phyloP scores from a whole-genome alignment of 768 basidiomycete genomes.

The Baorangia bicolor region DNA sequence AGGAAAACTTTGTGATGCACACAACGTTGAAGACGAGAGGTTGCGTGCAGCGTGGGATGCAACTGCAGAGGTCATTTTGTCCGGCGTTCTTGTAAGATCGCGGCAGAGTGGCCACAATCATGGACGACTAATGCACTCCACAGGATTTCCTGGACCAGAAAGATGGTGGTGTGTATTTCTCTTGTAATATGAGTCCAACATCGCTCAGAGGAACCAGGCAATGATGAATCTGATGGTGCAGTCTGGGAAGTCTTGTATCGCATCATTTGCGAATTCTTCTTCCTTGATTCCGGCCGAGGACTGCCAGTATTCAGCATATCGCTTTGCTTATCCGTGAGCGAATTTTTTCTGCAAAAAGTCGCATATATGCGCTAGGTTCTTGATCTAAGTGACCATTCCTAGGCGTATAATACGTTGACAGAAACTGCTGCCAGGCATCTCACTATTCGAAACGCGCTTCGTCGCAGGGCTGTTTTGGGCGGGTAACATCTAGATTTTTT shows the following conservation, averaged over 20 bases:
- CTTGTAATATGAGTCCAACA: not conserved
- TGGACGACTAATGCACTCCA: constrained; percentile 14
- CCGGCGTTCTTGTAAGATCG: constrained; percentile 48
- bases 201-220: constrained; percentile 12
- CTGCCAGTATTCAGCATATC: constrained; percentile 21
- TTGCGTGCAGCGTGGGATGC: constrained; percentile 43
- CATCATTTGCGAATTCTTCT: constrained; percentile 39
- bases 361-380: constrained; percentile 30
- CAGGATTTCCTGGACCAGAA: constrained; percentile 27
- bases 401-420: constrained; percentile 56
- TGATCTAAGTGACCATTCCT: constrained; percentile 15
- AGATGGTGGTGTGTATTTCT: constrained; percentile 15
- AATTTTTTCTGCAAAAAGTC: constrained; percentile 5
- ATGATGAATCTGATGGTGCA: constrained; percentile 19
- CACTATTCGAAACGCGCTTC: constrained; percentile 46
- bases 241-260: constrained; percentile 31
- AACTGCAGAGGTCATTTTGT: constrained; percentile 46
- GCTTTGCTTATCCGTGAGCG: constrained; percentile 27
- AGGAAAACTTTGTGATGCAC: constrained; percentile 36
- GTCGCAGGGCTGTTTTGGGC: constrained; percentile 44
- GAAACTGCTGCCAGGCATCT: constrained; percentile 44
- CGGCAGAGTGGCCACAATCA: not conserved
- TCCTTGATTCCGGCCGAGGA: constrained; percentile 23
- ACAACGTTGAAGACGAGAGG: constrained; percentile 18
- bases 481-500: constrained; percentile 37